Base-by-base conservation (phyloP, 106 monocot species). In the Apostasia shenzhenica region DNA sequence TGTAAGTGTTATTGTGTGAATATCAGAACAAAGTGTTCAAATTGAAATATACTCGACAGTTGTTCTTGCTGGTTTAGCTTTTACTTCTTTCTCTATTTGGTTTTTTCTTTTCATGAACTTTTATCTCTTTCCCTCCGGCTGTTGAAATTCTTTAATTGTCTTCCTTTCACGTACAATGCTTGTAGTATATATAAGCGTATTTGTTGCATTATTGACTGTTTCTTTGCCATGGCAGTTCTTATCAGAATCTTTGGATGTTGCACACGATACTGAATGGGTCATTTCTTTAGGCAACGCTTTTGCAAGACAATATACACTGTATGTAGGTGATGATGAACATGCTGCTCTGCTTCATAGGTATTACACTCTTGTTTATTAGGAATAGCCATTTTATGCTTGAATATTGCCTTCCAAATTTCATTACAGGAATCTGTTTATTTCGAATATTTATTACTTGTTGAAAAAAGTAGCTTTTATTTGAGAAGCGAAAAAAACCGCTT, bases 181-280 rank as follows among this genome's bases (percentile, higher is more conserved):
- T 26, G 26, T 26, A 26, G 26, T 26, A 0, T 44, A 62, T 45
- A 26, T 0, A 3, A 49, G 8, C 48, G 14, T 48, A 48, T 2
- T 2, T 37, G 65, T 49, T 65, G 14, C 14, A 26, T 45, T 7
- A 26, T 26, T 26, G 26, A 26, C 26, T 26, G 26, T 26, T 48
- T 62, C 4, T 72, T 48, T 80, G 45, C 5, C 8, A 47, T 82
- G 68, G 59, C 87, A 99, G 97, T 92, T 99, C 71, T 75, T 99
- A 52, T 78, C 97, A 71, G 97, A 99, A 79, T 92, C 97, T 63
- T 55, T 99, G 74, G 92, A 99, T 90, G 92, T 99, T 72, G 81
- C 80, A 61, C 87, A 81, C 56, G 92, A 99, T 58, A 45, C 48
- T 49, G 85, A 87, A 78, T 99, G 97, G 92, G 70, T 85, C 53